Conservation (phyloP, 768 basidiomycete species). For the Tylopilus sp. region DNA sequence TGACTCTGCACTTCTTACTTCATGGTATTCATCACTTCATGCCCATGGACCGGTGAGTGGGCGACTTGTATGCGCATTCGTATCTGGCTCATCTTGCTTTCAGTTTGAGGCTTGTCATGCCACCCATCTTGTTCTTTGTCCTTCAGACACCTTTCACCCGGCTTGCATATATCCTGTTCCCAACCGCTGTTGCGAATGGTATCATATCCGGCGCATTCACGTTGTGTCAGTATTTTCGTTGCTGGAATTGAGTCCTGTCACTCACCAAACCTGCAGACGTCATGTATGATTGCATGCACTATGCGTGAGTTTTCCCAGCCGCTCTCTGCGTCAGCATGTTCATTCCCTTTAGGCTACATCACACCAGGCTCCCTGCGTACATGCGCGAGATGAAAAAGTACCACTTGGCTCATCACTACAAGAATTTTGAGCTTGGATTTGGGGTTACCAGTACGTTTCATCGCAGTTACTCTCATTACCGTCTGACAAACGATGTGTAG, state of each 20-base stretch:
- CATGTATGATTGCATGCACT: slow-evolving; percentile 89
- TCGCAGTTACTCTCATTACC: not conserved
- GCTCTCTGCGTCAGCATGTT: not conserved
- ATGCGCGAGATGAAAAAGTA: slow-evolving; percentile 94
- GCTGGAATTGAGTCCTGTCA: no score
- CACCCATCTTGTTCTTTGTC: slow-evolving; percentile 73
- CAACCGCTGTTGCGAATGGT: slow-evolving; percentile 81
- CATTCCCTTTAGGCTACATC: slow-evolving; percentile 58
- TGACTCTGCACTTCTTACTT: slow-evolving; percentile 86
- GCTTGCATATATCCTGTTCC: slow-evolving; percentile 81
- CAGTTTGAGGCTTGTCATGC: slow-evolving; percentile 95
- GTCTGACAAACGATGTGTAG: slow-evolving; percentile 33
- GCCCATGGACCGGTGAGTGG: slow-evolving; percentile 89
- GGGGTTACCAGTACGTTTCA: slow-evolving; percentile 80
- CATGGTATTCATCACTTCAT: slow-evolving; percentile 98
- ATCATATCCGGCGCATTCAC: slow-evolving; percentile 78
- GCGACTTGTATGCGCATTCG: not conserved
- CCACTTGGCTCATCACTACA: slow-evolving; percentile 97
- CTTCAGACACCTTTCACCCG: slow-evolving; percentile 85
- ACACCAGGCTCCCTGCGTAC: slow-evolving; percentile 82
- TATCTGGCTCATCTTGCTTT: slow-evolving; percentile 4
- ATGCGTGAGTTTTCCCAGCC: slow-evolving; percentile 57
- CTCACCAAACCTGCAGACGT: slow-evolving; percentile 50
- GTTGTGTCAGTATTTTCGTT: slow-evolving; percentile 54
- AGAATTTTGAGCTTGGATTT: slow-evolving; percentile 96